Conservation (phyloP, 257 asterid genomes). For the Verbena officinalis region DNA sequence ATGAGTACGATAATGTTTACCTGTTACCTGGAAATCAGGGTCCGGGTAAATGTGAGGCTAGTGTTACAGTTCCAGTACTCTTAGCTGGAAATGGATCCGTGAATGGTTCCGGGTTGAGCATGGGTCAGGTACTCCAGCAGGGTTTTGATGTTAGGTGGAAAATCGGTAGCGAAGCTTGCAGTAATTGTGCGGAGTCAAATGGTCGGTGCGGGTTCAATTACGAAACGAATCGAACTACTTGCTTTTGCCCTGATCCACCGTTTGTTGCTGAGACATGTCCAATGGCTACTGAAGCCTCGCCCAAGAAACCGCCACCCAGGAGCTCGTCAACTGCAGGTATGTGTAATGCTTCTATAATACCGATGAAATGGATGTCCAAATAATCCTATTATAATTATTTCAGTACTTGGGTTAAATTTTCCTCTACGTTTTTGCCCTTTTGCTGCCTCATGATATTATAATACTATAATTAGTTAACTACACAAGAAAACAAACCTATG, state of each 20-base stretch:
- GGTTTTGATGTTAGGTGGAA: slow-evolving; percentile 67
- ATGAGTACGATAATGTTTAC: slow-evolving; percentile 28
- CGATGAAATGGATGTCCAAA: no score
- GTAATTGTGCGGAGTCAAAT: slow-evolving; percentile 42
- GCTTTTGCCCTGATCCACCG: slow-evolving; percentile 60
- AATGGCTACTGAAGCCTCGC: slow-evolving; percentile 25
- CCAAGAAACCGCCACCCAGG: no score
- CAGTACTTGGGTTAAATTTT: not conserved
- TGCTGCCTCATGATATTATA: no score
- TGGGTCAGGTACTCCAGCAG: slow-evolving; percentile 40
- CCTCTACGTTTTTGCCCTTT: no score
- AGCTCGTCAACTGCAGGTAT: slow-evolving; percentile 14
- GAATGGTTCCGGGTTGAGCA: slow-evolving; percentile 30
- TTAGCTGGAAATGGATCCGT: slow-evolving; percentile 21
- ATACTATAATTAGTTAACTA: not conserved
- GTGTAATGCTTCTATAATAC: not conserved
- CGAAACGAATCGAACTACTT: slow-evolving; percentile 37
- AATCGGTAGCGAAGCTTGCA: slow-evolving; percentile 44
- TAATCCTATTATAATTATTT: not conserved
- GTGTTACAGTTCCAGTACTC: slow-evolving; percentile 53
- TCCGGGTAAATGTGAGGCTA: slow-evolving; percentile 47
- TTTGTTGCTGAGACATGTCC: slow-evolving; percentile 45
- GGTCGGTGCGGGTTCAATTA: slow-evolving; percentile 62
- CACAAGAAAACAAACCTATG: not conserved
- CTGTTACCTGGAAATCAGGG: slow-evolving; percentile 46